These are phyloP conservation scores for Pseudogymnoascus sp. DNA, from an alignment of 2,329 filamentous ascomycete genomes.

Conservation along the genomic window DNA sequence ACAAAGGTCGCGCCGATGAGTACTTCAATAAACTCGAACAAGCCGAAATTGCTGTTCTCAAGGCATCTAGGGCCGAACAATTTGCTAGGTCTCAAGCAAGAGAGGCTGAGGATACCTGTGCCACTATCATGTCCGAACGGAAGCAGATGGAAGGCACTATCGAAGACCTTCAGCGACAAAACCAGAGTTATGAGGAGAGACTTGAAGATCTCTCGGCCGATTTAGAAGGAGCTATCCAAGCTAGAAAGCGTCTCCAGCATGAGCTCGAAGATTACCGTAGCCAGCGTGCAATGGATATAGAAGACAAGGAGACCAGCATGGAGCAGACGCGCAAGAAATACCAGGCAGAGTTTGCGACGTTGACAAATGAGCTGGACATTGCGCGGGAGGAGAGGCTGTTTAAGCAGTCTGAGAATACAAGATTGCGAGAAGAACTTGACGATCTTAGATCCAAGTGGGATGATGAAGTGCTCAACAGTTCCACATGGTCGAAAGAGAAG, in stretches of 20 bases:
- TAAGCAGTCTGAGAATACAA: slow-evolving; percentile 78
- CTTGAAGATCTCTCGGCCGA: slow-evolving; percentile 89
- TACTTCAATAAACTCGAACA: slow-evolving; percentile 97
- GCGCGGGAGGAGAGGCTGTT: slow-evolving; percentile 82
- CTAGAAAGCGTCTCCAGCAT: slow-evolving; percentile 90
- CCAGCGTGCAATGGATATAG: slow-evolving; percentile 89
- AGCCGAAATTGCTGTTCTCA: slow-evolving; percentile 89
- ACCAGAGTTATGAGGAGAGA: slow-evolving; percentile 82
- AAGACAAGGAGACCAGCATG: slow-evolving; percentile 92
- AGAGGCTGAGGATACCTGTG: slow-evolving; percentile 86
- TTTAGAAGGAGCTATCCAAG: slow-evolving; percentile 73
- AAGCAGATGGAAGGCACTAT: slow-evolving; percentile 81
- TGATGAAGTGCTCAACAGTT: slow-evolving; percentile 93
- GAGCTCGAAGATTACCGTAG: slow-evolving; percentile 96
- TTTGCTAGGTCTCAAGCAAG: slow-evolving; percentile 85
- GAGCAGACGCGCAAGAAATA: slow-evolving; percentile 98
- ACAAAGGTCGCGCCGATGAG: slow-evolving; percentile 87
- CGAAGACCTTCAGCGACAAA: slow-evolving; percentile 83
- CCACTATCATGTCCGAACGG: slow-evolving; percentile 82
- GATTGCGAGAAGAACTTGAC: slow-evolving; percentile 90
- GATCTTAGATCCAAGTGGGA: slow-evolving; percentile 96
- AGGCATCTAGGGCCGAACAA: slow-evolving; percentile 83
- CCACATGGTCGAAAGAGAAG: slow-evolving; percentile 98
- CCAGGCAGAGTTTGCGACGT: slow-evolving; percentile 78
- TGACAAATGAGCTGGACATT: slow-evolving; percentile 87